phyloP scores from a whole-genome alignment of 305 asterid genomes.

The Fraxinus ornus region DNA sequence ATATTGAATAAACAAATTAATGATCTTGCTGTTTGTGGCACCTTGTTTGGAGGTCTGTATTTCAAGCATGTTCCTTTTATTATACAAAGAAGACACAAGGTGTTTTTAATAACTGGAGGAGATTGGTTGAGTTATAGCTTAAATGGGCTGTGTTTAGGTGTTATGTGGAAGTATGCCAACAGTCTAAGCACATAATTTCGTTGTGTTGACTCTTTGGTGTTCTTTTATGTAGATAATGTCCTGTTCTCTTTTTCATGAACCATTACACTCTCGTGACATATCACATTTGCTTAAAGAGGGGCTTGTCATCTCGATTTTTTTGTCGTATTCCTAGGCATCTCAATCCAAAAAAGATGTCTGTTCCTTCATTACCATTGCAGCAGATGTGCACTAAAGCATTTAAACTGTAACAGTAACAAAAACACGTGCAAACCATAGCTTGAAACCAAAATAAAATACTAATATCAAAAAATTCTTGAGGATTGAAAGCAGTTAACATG shows the following conservation, averaged over 20 bases:
- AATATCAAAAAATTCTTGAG: slow-evolving; percentile 7
- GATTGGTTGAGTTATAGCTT: neutral
- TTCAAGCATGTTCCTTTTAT: neutral
- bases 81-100: neutral
- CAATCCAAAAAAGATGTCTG: slow-evolving; percentile 6
- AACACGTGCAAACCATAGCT: slow-evolving; percentile 11
- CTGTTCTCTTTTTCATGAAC: slow-evolving; percentile 4
- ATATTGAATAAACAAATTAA: neutral
- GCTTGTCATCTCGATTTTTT: neutral
- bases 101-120: neutral
- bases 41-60: neutral
- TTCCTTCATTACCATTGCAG: slow-evolving; percentile 3
- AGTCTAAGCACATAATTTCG: neutral
- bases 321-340: slow-evolving; percentile 15
- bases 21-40: neutral
- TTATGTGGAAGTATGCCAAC: neutral
- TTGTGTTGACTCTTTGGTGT: neutral
- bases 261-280: neutral
- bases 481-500: slow-evolving; percentile 18
- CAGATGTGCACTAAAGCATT: slow-evolving; percentile 11
- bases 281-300: neutral
- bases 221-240: slow-evolving; percentile 3
- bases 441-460: neutral
- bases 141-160: neutral
- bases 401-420: slow-evolving; percentile 12